Evolutionary conservation across 371 early-diverging fungal species (phyloP), one percentile per base, ranked within the genome.

Genomic region (Rhizopus delemar): DNA sequence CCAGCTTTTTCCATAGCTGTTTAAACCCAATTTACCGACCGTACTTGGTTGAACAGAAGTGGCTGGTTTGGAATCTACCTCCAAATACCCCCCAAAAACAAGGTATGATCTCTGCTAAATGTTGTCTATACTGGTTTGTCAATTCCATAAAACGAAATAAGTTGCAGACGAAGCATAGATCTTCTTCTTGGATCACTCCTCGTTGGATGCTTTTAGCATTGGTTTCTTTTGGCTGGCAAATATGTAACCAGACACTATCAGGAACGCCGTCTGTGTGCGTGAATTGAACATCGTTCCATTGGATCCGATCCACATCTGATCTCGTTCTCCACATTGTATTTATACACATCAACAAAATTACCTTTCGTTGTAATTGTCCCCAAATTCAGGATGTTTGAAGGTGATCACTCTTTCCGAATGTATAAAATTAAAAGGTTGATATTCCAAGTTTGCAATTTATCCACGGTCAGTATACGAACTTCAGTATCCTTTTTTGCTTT

Each of bases 321-420:
- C 56, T n/a, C 34, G 61, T 54, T 28, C 61, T 31, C 33, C 28
- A 31, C 51, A 61, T 55, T 3, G 61, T 61, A 36, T 36, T 36
- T 36, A 43, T 4, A 41, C 36, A 34, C 28, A 36, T 11, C 45
- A 56, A 35, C 51, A 58, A 38, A 59, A 51, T 22, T 31, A 54
- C 36, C 32, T 46, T 16, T 46, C 52, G 5, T 51, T 51, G 41
- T 46, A 53, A 16, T 36, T 62, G 41, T 56, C n/a, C 63, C 15
- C 63, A 62, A 41, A 36, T 5, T 32, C 12, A 51, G 51, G 13
- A 6, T 33, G 2, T 16, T 11, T 11, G 32, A 29, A 4, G 2
- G 1, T 28, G n/a, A 8, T 2, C 3, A 46, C 8, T 34, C 22
- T 11, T 41, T 33, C 35, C 43, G 28, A 15, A 34, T 51, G 16